Percentiles rank a stretch among this genome's conserved stretches.
These are phyloP conservation scores for Petasospora fabianii DNA, from an alignment of 1,139 yeast species.

Conservation along the genomic window DNA sequence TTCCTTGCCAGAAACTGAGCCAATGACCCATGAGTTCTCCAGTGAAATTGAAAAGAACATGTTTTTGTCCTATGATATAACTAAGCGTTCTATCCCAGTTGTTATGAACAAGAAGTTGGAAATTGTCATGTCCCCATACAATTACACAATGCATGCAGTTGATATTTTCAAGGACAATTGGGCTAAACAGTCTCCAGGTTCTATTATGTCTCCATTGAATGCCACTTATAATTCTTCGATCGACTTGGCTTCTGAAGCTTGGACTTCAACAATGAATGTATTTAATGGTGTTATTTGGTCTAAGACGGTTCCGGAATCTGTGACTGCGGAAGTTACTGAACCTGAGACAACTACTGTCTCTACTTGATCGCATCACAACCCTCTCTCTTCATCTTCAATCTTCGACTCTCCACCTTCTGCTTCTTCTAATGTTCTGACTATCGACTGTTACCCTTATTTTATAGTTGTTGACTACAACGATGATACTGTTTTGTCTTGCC, in stretches of 20 bases:
- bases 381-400: neutral
- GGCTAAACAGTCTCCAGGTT: conserved; percentile 28
- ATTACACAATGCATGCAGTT: conserved; percentile 29
- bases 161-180: conserved; percentile 31
- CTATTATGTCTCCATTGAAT: conserved; percentile 21
- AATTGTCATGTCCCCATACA: conserved; percentile 29
- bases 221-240: conserved; percentile 28
- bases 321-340: neutral
- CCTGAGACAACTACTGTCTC: neutral
- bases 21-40: conserved; percentile 40
- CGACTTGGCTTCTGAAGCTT: conserved; percentile 24
- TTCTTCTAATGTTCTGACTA: neutral
- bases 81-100: conserved; percentile 31
- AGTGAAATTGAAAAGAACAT: conserved; percentile 52
- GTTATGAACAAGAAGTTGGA: conserved; percentile 15
- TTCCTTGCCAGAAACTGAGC: conserved; percentile 46
- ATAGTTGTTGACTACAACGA: too few species aligned
- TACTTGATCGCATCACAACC: neutral
- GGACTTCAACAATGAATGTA: conserved; percentile 9
- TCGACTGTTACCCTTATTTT: too few species aligned
- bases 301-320: neutral
- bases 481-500: too few species aligned
- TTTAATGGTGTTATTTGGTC: conserved; percentile 3
- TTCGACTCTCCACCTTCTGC: neutral
- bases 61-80: conserved; percentile 40